Evolutionary conservation across 768 basidiomycete species (phyloP), one percentile per base, ranked within the genome.

Genomic region (Austroboletus eburneus): DNA sequence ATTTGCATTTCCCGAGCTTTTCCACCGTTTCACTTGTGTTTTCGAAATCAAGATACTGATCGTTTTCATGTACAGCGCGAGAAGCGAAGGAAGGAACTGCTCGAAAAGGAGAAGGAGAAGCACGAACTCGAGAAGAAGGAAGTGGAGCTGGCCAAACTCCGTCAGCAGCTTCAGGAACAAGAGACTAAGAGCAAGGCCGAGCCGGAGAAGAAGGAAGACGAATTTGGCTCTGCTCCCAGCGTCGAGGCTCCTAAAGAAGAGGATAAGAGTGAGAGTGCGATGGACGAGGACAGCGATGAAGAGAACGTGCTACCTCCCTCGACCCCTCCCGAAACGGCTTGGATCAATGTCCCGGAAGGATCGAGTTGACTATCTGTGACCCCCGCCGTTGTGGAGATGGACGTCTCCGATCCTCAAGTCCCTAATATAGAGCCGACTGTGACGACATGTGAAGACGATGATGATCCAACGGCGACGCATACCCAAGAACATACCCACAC

Each of bases 51-150:
- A 38, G 24, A 27, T 38, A 22, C 54, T 50, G 38, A 50, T 45
- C 42, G 41, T 32, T 38, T 40, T 54, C 35, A 17, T 61, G 20
- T 37, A 41, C 42, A 74, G 73, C 69, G 69, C 52, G 72, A 74
- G 52, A 71, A 69, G 39, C 72, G 76, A 43, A 69, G 72, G 44
- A 69, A 71, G 47, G 73, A 74, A 29, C 54, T 66, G 20, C 43
- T 66, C 4, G 62, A 69, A 45, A 81, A 79, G 62, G 78, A 77
- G 56, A 74, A 76, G 48, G 75, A 75, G 58, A 79, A 82, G 65
- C 77, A 77, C 41, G 80, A 79, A 61, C 70, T 77, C 42, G 80
- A 85, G 63, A 79, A 81, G 66, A 81, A 83, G 57, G 81, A 85
- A 52, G 65, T 72, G 21, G 78, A 81, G 65, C 66, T 78, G 30